These are phyloP conservation scores for Digitaria exilis DNA, from an alignment of 202 grass and related monocot genomes.

Conservation along the genomic window DNA sequence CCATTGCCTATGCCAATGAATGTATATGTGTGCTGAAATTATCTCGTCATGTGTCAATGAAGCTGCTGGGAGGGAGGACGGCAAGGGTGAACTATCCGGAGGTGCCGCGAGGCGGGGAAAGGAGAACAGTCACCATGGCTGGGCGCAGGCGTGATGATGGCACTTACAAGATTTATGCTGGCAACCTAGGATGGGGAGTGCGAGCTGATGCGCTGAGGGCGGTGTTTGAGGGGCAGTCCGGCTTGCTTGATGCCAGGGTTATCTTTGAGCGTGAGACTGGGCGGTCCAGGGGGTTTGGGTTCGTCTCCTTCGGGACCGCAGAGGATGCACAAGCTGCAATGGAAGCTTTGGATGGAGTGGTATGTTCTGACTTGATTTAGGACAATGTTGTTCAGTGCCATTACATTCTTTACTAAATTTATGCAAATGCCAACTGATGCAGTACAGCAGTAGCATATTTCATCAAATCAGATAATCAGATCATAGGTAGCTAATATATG, in stretches of 20 bases:
- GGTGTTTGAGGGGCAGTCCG: slow-evolving; percentile 55
- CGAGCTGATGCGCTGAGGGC: slow-evolving; percentile 56
- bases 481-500: neutral
- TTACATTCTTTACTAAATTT: neutral
- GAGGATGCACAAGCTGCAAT: slow-evolving; percentile 70
- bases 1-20: neutral
- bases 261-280: slow-evolving; percentile 76
- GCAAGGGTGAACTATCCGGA: slow-evolving; percentile 89
- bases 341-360: slow-evolving; percentile 79
- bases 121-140: slow-evolving; percentile 46
- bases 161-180: slow-evolving; percentile 81
- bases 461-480: too few relatives aligned
- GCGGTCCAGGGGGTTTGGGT: slow-evolving; percentile 79
- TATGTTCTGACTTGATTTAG: slow-evolving; percentile 34
- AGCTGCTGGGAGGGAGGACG: slow-evolving; percentile 73
- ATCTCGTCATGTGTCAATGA: slow-evolving; percentile 9
- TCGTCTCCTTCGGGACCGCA: slow-evolving; percentile 66
- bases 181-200: slow-evolving; percentile 87
- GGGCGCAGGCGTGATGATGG: slow-evolving; percentile 52
- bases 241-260: slow-evolving; percentile 69
- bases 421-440: neutral
- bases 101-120: slow-evolving; percentile 85
- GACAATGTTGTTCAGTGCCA: neutral
- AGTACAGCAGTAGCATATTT: too few relatives aligned
- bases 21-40: neutral